Evolutionary conservation across 2,329 filamentous ascomycete genomes (phyloP), one percentile per base, ranked within the genome.

Genomic region (Stagonosporopsis vannaccii): DNA sequence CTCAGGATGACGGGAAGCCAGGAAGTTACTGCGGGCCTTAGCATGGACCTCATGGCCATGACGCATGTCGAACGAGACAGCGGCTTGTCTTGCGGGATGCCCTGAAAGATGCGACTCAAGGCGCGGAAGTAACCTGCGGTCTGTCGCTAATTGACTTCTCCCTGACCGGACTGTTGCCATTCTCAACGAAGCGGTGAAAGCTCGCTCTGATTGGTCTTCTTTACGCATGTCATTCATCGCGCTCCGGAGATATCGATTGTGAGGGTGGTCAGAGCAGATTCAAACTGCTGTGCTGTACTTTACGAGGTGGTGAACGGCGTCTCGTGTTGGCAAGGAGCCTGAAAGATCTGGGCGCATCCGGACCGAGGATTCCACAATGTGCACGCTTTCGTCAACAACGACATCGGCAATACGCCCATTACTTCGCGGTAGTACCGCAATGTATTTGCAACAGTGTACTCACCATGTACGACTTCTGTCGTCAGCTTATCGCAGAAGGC

Each of bases 111-210:
- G 62, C 64, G 64, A 69, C 56, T 68, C 61, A 49, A 43, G 43
- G 26, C 42, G 50, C 61, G 61, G 63, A 59, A 60, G 56, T 64
- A 58, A 43, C 48, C 58, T 66, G 51, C 62, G 61, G 61, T 59
- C 61, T 65, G 58, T 62, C 65, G 61, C 51, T 54, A 61, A 53
- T 46, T 45, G 55, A 36, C 52, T 39, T 54, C 53, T 63, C 49
- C 64, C 58, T 66, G 61, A 58, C 61, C 57, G 57, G 55, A 57
- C 48, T 48, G 56, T 56, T 47, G 48, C 58, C 40, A 43, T 56
- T 54, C 53, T 61, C 52, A 43, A 61, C 53, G 61, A 66, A 64
- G 71, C 71, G 70, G 71, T 74, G 71, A 56, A 51, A 66, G 61
- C 47, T 59, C 32, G 56, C 51, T 20, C 17, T 56, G 48, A 73